Conservation (phyloP, 768 basidiomycete genomes). For the Royoungia palumana region DNA sequence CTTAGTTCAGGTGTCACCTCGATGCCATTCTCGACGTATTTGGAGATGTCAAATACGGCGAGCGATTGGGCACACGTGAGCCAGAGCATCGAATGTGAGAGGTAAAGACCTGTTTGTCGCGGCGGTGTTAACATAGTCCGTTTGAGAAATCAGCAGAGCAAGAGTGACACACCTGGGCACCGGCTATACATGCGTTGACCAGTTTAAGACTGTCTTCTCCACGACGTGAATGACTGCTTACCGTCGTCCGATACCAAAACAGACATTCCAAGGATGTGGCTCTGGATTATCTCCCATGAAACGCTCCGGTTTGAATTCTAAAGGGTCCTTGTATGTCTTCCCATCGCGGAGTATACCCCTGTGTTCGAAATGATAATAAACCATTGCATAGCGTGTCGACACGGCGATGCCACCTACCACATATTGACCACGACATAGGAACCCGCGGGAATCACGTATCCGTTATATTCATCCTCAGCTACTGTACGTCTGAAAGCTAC, state of each 20-base stretch:
- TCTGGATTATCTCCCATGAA: constrained; percentile 19
- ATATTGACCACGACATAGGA: constrained; percentile 18
- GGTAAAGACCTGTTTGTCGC: constrained; percentile 19
- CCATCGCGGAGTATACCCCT: constrained; percentile 22
- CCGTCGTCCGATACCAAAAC: constrained; percentile 22
- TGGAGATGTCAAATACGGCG: constrained; percentile 43
- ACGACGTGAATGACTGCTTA: neutral
- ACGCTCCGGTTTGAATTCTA: constrained; percentile 23
- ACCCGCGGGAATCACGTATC: constrained; percentile 20
- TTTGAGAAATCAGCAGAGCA: too few species aligned
- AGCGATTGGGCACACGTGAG: constrained; percentile 33
- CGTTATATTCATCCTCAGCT: constrained; percentile 16
- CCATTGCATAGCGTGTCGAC: neutral
- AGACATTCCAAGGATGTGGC: constrained; percentile 7
- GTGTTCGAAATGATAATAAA: neutral
- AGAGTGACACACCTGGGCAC: constrained; percentile 9
- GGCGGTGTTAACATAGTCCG: too few species aligned
- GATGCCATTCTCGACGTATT: constrained; percentile 37
- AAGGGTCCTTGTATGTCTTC: constrained; percentile 14
- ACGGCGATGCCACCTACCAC: constrained; percentile 1
- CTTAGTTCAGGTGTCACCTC: constrained; percentile 46
- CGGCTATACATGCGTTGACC: neutral
- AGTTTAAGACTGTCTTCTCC: neutral
- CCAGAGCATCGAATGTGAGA: constrained; percentile 28
- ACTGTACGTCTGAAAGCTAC: constrained; percentile 7